Base-by-base conservation (phyloP, 2,329 filamentous ascomycete genomes). In the Didymella pomorum region DNA sequence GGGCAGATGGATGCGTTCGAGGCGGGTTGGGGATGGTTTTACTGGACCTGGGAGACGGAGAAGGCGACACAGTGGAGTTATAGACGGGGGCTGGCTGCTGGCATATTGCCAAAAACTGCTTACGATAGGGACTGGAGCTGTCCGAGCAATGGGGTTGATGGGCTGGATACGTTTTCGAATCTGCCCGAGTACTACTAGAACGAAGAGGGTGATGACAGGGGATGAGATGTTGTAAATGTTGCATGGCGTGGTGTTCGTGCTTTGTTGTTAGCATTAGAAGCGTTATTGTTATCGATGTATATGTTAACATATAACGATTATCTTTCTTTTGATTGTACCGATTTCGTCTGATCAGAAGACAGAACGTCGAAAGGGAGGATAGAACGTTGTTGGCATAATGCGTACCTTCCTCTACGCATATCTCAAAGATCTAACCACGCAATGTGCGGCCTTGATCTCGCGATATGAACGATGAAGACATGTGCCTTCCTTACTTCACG, bases 21-120 rank as follows among this genome's bases (percentile, higher is more conserved):
- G 78, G 88, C 89, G 63, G 92, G 91, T 6, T 95, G 91, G 89
- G 95, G 95, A 47, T 99, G 95, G 95, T 97, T 96, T 80, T 99
- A 99, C 79, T 99, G 95, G 95, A 98, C 93, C 31, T 96, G 95
- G 94, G 87, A 93, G 79, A 97, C 94, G 28, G 94, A 98, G 81
- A 83, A 79, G 64, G 88, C 90, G 47, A 83, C 88, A 59, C 92
- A 97, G 79, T 99, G 95, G 95, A 97, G 93, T 75, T 97, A 95
- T 81, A 88, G 93, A 78, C 83, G 87, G 63, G 93, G 92, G 0
- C 81, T 93, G 62, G 84, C 84, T 51, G 90, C 90, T 1, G 92
- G 92, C 0, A 92, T 94, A 46, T 77, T 99, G 79, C 95, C 95
- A 1, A 58, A 72, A 47, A 76, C 77, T 69, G 78, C 78, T 44